Percentiles rank a stretch among this genome's conserved stretches.
Evolutionary conservation across 257 asterid genomes (phyloP).

Genomic region (Fraxinus quadrangulata): DNA sequence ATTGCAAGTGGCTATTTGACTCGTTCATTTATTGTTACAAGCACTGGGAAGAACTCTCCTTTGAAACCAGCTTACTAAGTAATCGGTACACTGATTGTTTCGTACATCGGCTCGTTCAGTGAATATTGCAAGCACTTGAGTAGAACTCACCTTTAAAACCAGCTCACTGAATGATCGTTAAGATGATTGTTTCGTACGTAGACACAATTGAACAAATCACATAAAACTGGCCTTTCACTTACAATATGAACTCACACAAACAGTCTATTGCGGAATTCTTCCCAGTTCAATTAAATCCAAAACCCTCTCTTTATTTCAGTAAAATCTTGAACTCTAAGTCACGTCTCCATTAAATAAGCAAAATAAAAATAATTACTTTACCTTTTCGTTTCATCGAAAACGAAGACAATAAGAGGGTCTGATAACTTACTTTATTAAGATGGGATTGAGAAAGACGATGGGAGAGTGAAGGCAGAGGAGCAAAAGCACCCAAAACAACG

Average conservation of each 20-base stretch:
- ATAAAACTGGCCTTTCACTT: not conserved
- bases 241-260: not conserved
- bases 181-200: not conserved
- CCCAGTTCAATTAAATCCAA: conserved; percentile 2
- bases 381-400: conserved; percentile 1
- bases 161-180: not conserved
- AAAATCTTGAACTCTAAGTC: conserved; percentile 8
- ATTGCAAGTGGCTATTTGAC: not conserved
- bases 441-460: conserved; percentile 34
- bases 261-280: not conserved
- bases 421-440: conserved; percentile 33
- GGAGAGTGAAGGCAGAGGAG: conserved; percentile 62
- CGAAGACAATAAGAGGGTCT: conserved; percentile 10
- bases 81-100: not conserved
- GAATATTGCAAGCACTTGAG: not conserved
- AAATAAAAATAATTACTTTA: not conserved
- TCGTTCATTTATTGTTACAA: not conserved
- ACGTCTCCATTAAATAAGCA: conserved; percentile 7
- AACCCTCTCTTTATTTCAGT: conserved; percentile 14
- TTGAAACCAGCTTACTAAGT: not conserved
- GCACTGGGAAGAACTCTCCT: not conserved
- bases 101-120: not conserved
- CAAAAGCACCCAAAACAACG: conserved; percentile 49
- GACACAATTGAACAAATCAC: not conserved
- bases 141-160: not conserved